phyloP scores from a whole-genome alignment of 208 protist species.

The Phytomonas sp. region DNA sequence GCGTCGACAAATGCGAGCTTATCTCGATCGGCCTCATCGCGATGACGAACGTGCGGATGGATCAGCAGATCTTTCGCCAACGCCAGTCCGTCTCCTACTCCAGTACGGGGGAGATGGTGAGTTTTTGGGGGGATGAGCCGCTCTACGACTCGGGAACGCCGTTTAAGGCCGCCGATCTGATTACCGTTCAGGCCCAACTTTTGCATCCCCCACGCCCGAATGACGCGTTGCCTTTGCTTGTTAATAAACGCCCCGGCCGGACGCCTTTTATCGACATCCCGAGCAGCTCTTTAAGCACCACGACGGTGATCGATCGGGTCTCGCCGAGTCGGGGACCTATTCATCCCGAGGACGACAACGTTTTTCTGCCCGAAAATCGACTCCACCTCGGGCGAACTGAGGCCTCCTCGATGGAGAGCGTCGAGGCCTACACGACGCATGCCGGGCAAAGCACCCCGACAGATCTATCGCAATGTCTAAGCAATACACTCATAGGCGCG shows the following conservation, averaged over 20 bases:
- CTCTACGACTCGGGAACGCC: conserved; percentile 31
- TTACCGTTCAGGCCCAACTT: conserved; percentile 46
- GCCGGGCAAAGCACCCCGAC: too few relatives aligned
- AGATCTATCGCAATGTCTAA: too few relatives aligned
- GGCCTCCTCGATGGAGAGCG: not conserved
- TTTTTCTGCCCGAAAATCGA: not conserved
- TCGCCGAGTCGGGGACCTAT: not conserved
- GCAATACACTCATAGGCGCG: conserved; percentile 18
- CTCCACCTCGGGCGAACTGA: not conserved
- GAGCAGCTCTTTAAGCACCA: conserved; percentile 6
- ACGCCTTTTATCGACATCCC: conserved; percentile 10
- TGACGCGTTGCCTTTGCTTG: conserved; percentile 10
- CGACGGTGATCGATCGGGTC: not conserved
- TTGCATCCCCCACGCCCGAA: conserved; percentile 20
- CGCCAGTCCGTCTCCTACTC: conserved; percentile 59
- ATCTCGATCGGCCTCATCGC: conserved; percentile 62
- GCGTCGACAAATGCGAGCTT: conserved; percentile 71
- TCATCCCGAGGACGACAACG: not conserved
- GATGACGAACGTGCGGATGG: conserved; percentile 24
- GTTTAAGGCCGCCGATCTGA: conserved; percentile 50
- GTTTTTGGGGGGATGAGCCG: conserved; percentile 25
- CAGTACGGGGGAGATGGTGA: conserved; percentile 71
- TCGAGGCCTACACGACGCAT: not conserved
- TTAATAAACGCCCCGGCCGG: conserved; percentile 14
- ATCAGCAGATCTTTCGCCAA: conserved; percentile 49